A percentile compares a stretch with the other conserved stretches of the same genome.
phyloP scores from a whole-genome alignment of 345 rosid genomes.

The sweet orange (Citrus sinensis) region DNA sequence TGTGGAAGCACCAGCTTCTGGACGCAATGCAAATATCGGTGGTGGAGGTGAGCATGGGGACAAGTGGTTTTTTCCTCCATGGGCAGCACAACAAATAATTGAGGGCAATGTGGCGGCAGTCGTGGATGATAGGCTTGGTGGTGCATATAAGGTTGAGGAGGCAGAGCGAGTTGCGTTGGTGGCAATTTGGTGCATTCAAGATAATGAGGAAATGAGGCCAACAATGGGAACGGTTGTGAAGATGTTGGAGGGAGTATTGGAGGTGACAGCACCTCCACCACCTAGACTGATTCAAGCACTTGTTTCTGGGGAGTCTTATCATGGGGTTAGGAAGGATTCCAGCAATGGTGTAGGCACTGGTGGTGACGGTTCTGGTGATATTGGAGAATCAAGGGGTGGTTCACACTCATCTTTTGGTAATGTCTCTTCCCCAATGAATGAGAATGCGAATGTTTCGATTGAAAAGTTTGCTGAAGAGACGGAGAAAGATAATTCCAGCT shows the following conservation, averaged over 20 bases:
- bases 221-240: slow-evolving; percentile 66
- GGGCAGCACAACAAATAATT: slow-evolving; percentile 72
- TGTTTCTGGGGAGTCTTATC: slow-evolving; percentile 73
- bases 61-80: slow-evolving; percentile 89
- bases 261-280: slow-evolving; percentile 57
- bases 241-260: slow-evolving; percentile 72
- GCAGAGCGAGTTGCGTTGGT: slow-evolving; percentile 55
- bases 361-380: slow-evolving; percentile 37
- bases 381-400: slow-evolving; percentile 38
- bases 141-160: slow-evolving; percentile 44
- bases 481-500: slow-evolving; percentile 1
- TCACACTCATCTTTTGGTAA: slow-evolving; percentile 51
- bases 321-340: slow-evolving; percentile 41
- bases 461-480: background rate
- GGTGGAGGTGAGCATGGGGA: slow-evolving; percentile 31
- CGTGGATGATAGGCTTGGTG: slow-evolving; percentile 43
- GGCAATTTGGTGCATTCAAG: slow-evolving; percentile 84
- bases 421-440: slow-evolving; percentile 29
- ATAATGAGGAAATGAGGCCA: slow-evolving; percentile 62
- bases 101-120: slow-evolving; percentile 51
- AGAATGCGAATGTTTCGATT: slow-evolving; percentile 11
- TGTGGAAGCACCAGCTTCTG: slow-evolving; percentile 41
- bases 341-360: slow-evolving; percentile 19
- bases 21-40: slow-evolving; percentile 14
- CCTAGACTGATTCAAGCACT: slow-evolving; percentile 84